Evolutionary conservation across 352 stramenopile species (phyloP), one percentile per base, ranked within the genome.

Genomic region (Blastocystis hominis): DNA sequence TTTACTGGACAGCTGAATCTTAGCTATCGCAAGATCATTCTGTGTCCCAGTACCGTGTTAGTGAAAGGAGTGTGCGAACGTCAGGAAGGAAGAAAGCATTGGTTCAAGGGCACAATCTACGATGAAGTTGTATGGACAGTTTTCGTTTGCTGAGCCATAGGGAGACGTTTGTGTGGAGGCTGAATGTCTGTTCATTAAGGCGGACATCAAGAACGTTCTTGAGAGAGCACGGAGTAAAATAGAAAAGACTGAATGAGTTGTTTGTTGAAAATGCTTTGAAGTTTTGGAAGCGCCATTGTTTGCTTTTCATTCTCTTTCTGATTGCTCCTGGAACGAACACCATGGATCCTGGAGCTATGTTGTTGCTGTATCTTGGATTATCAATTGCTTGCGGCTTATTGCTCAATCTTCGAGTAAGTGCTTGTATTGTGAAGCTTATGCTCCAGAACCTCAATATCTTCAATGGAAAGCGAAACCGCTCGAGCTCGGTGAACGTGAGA

Each of bases 11-110:
- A 84, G 30, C 55, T 84, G 40, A 59, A 68, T 13, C 20, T 84
- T 3, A 84, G 50, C 44, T 84, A 84, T 64, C 72, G 72, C 3
- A 84, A 84, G 47, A 84, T 84, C 36, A 64, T 84, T 68, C 72
- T 84, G 0, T 84, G 72, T 46, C 72, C 72, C 4, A 84, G 72
- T 47, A 84, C 72, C 4, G 54, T 84, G 5, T 40, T 84, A 17
- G 62, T 84, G 13, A 84, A 66, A 30, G 72, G 72, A 38, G 47
- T n/a, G 20, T 54, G 53, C 72, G 46, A 66, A 9, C 34, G 30
- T 40, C 20, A 34, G 24, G 72, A 84, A 30, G 54, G 54, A 15
- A 46, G 72, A 20, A 84, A 84, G 55, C 72, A 84, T 7, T 84
- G 68, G 24, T 84, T 84, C 72, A 84, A 84, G 50, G 72, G 44